Evolutionary conservation across 176 grass and related monocot species (phyloP).

Genomic region (Carex myosuroides): DNA sequence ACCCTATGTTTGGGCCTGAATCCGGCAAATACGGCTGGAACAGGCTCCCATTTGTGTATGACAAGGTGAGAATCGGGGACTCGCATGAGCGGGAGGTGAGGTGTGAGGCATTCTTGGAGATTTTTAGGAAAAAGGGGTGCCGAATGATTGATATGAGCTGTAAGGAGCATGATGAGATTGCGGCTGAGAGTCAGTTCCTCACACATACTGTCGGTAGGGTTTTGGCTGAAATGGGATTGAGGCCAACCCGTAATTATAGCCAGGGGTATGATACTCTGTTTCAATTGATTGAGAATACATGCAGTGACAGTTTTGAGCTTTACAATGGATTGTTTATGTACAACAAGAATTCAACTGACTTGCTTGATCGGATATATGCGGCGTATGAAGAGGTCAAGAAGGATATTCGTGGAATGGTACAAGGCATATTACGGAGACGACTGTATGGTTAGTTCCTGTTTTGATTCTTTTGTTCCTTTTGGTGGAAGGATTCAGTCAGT

Average conservation of each 20-base stretch:
- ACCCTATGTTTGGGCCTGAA: conserved; percentile 91
- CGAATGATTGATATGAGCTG: conserved; percentile 76
- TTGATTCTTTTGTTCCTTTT: neutral
- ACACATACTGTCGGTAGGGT: conserved; percentile 66
- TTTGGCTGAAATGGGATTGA: conserved; percentile 40
- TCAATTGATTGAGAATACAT: conserved; percentile 71
- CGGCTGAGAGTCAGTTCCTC: conserved; percentile 71
- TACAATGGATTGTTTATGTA: conserved; percentile 95
- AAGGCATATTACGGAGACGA: conserved; percentile 56
- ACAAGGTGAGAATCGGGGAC: conserved; percentile 50
- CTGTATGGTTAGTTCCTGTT: conserved; percentile 26
- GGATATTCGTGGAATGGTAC: conserved; percentile 56
- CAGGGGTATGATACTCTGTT: conserved; percentile 66
- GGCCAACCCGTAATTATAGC: conserved; percentile 37
- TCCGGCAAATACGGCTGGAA: conserved; percentile 51
- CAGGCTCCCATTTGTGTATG: conserved; percentile 51
- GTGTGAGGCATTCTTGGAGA: conserved; percentile 38
- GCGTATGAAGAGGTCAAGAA: conserved; percentile 58
- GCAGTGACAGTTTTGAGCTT: conserved; percentile 85
- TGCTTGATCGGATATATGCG: conserved; percentile 53
- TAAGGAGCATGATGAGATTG: conserved; percentile 48
- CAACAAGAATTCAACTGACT: conserved; percentile 69
- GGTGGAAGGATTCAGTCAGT: neutral
- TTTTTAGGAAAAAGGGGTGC: conserved; percentile 61
- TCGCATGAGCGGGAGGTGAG: conserved; percentile 27